Base-by-base conservation (phyloP, 352 stramenopile genomes). In the Phytophthora meadii region DNA sequence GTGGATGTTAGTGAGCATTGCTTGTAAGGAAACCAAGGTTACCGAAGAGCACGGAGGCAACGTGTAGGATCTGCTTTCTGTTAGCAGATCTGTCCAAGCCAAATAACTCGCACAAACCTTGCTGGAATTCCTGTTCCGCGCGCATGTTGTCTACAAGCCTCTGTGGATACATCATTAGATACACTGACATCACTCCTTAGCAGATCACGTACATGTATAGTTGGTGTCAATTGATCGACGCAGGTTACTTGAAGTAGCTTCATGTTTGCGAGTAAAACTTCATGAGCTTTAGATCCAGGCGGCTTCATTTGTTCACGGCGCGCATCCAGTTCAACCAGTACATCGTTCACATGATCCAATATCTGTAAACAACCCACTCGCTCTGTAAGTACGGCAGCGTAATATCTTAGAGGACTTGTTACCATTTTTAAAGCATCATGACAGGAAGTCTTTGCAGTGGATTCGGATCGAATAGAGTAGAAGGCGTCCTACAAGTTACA, bases 261-360 rank as follows among this genome's bases (percentile, higher is more conserved):
- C 78, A 84, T 87, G 54, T 50, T 79, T 17, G 65, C 53, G 3
- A 82, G 40, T 17, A 84, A 17, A 14, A 81, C 55, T 19, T 69
- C 54, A 17, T 82, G 61, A 12, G 68, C 72, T 68, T 70, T 80
- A 10, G 77, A 76, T 9, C 75, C 70, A 15, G 78, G 78, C 9
- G 78, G 76, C 42, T 73, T 76, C 70, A 83, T 82, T 42, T 87
- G 76, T 10, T 87, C 66, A 39, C 78, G 70, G 0, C 70, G 62
- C 19, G 71, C 75, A 27, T 82, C 66, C 11, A 84, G 54, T 61
- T 84, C 78, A n/a, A 80, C 68, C n/a, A 83, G 57, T 0, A 79
- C 37, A 52, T 83, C 78, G 11, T 70, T 53, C 2, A 81, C 54
- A 51, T 69, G 62, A 36, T 50, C 34, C n/a, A 77, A 37, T 22